These are phyloP conservation scores for Buxus sempervirens DNA, from an alignment of 164 flowering plant species.

Conservation along the genomic window DNA sequence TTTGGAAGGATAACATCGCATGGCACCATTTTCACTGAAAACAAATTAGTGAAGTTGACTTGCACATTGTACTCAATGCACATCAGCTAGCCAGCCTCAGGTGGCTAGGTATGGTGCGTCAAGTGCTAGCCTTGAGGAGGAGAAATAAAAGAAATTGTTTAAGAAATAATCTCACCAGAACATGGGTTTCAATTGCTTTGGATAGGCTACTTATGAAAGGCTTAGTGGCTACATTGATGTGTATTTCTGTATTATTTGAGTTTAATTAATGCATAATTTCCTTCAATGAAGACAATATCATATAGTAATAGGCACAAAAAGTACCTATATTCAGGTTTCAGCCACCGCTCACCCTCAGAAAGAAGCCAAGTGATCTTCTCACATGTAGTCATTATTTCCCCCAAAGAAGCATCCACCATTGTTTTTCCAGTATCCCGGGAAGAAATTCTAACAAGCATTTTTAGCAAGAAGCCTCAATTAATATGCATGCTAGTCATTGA, in stretches of 20 bases:
- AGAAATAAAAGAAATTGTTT: not conserved
- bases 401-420: conserved; percentile 96
- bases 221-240: too few relatives aligned
- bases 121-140: too few relatives aligned
- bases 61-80: not conserved
- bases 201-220: too few relatives aligned
- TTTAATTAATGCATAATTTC: not conserved
- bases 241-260: too few relatives aligned
- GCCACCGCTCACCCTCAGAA: conserved; percentile 92
- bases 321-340: conserved; percentile 94
- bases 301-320: not conserved
- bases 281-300: not conserved
- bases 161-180: not conserved
- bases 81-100: not conserved
- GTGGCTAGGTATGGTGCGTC: too few relatives aligned
- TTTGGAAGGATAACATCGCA: not conserved
- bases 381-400: conserved; percentile 99
- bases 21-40: not conserved
- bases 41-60: not conserved
- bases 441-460: conserved; percentile 53
- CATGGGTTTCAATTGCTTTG: too few relatives aligned
- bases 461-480: conserved; percentile 4
- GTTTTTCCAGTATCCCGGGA: conserved; percentile 99
- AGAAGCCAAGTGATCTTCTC: conserved; percentile 98
- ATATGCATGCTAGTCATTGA: not conserved